Conservation (phyloP, 495 filamentous ascomycete genomes). For the Neurospora sp. region DNA sequence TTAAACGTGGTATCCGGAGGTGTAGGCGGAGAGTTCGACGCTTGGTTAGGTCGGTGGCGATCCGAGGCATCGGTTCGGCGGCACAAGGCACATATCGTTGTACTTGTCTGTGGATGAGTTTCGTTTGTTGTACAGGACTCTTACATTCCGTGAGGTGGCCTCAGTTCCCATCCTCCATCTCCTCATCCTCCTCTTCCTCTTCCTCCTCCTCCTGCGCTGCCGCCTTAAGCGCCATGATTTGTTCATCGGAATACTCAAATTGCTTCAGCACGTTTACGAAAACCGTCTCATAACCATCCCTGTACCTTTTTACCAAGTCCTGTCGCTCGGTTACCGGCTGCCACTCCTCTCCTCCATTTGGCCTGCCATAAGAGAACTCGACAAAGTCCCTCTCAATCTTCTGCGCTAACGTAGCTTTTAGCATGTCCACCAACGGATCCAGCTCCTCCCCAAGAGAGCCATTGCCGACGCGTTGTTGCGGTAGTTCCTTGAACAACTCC, state of each 20-base stretch:
- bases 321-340: not conserved
- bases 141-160: not conserved
- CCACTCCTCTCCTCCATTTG: not conserved
- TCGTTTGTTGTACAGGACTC: not conserved
- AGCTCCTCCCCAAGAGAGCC: slow-evolving; percentile 1
- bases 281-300: not conserved
- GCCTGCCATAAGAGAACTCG: not conserved
- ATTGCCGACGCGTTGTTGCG: not conserved
- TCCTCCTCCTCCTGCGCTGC: slow-evolving; percentile 20
- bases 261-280: not conserved
- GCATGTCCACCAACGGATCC: slow-evolving; percentile 9
- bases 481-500: slow-evolving; percentile 1
- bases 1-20: slow-evolving; percentile 3
- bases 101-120: not conserved
- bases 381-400: slow-evolving; percentile 20
- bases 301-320: not conserved
- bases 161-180: slow-evolving; percentile 23
- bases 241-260: not conserved
- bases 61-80: not conserved
- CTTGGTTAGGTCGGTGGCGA: not conserved
- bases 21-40: not conserved
- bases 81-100: not conserved
- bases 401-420: slow-evolving; percentile 13
- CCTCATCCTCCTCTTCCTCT: slow-evolving; percentile 6
- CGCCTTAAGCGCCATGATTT: slow-evolving; percentile 17